Evolutionary conservation across 352 stramenopile genomes (phyloP).

Genomic region (Plasmopara viticola): DNA sequence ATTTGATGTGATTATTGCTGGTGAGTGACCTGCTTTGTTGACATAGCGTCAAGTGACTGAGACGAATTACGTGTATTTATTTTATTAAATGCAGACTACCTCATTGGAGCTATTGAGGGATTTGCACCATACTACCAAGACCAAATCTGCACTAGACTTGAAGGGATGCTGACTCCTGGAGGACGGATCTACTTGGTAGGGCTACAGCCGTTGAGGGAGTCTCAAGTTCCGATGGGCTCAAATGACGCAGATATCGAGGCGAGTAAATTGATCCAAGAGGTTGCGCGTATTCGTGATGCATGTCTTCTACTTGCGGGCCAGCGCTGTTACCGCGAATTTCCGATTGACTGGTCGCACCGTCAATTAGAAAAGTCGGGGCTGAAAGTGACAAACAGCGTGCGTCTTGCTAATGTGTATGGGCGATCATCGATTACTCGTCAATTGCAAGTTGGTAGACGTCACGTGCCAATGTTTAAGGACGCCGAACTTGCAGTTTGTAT

Average conservation of each 20-base stretch:
- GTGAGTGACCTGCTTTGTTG: conserved; percentile 12
- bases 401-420: conserved; percentile 87
- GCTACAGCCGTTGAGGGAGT: conserved; percentile 81
- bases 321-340: conserved; percentile 88
- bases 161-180: conserved; percentile 62
- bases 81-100: conserved; percentile 59
- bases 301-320: conserved; percentile 85
- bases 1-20: conserved; percentile 79
- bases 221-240: conserved; percentile 14
- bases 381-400: conserved; percentile 38
- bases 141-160: conserved; percentile 55
- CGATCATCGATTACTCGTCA: conserved; percentile 81
- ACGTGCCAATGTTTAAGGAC: conserved; percentile 74
- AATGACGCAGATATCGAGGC: conserved; percentile 25
- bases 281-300: conserved; percentile 75
- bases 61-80: conserved; percentile 1
- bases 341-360: conserved; percentile 79
- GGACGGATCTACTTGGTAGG: conserved; percentile 88
- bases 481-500: conserved; percentile 29
- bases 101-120: conserved; percentile 89
- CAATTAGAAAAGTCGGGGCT: conserved; percentile 62
- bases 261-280: conserved; percentile 48
- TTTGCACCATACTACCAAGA: conserved; percentile 89
- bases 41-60: neutral
- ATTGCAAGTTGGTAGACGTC: conserved; percentile 82